Conservation (phyloP, 2,329 filamentous ascomycete genomes). For the Ceratocystis lukuohia region DNA sequence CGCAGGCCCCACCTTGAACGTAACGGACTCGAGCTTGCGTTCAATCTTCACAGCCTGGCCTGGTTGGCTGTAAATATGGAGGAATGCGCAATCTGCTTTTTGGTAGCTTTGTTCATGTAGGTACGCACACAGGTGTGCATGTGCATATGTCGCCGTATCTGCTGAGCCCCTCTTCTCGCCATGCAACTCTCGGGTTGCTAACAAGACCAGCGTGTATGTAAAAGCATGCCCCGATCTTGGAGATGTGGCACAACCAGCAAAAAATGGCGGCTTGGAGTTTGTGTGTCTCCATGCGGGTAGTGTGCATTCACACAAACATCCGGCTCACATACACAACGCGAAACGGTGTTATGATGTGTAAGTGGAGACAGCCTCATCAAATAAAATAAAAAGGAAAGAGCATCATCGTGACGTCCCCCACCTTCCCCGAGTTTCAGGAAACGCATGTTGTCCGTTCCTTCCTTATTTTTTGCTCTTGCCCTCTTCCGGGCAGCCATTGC, state of each 20-base stretch:
- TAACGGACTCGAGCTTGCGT: background rate
- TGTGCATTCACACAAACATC: too few relatives aligned
- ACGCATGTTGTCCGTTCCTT: background rate
- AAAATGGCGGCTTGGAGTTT: too few relatives aligned
- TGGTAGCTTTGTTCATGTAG: background rate
- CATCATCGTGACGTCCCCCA: background rate
- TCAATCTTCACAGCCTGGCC: background rate
- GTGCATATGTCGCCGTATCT: too few relatives aligned
- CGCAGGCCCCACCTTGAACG: background rate
- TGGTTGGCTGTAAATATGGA: background rate
- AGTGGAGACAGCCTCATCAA: too few relatives aligned
- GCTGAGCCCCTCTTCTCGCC: too few relatives aligned
- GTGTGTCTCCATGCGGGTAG: too few relatives aligned
- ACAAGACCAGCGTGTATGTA: too few relatives aligned
- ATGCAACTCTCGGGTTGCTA: too few relatives aligned
- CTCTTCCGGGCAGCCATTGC: background rate
- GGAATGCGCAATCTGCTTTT: slow-evolving; percentile 3
- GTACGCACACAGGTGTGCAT: background rate
- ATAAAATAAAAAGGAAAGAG: background rate
- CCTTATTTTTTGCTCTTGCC: background rate
- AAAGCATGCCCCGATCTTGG: too few relatives aligned
- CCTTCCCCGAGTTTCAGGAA: slow-evolving; percentile 3
- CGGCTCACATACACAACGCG: too few relatives aligned
- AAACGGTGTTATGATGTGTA: too few relatives aligned
- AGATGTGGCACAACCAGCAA: background rate